Percentiles rank a stretch among this genome's conserved stretches.
phyloP scores from a whole-genome alignment of 2,329 filamentous ascomycete species.

The Sclerotiophoma versabilis region DNA sequence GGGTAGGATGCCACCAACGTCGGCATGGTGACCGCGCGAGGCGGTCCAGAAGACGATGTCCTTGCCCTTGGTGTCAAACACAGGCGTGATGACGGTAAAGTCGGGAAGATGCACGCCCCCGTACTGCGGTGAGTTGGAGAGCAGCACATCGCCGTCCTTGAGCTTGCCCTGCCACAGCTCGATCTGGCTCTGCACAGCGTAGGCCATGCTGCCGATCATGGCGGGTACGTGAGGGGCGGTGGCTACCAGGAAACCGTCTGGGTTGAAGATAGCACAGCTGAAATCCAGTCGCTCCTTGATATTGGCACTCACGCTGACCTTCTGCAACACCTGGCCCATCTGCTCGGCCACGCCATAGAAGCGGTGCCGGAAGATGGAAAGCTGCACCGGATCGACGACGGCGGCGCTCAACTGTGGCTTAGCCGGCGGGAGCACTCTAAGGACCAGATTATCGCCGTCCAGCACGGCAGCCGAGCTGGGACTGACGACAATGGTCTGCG shows the following conservation, averaged over 20 bases:
- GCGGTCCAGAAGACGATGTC: conserved; percentile 67
- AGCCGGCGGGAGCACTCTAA: conserved; percentile 46
- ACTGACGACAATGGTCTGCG: conserved; percentile 86
- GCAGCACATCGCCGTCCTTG: conserved; percentile 50
- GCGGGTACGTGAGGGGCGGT: conserved; percentile 9
- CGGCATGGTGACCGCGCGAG: conserved; percentile 49
- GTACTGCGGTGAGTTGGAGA: conserved; percentile 51
- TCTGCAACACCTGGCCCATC: conserved; percentile 5
- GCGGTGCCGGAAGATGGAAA: conserved; percentile 7
- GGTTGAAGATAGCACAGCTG: conserved; percentile 6
- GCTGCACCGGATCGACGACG: conserved; percentile 3
- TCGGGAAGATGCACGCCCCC: conserved; percentile 54
- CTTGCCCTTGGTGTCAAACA: conserved; percentile 68
- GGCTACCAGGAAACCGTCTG: conserved; percentile 3
- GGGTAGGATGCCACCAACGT: conserved; percentile 58
- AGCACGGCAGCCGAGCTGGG: conserved; percentile 75
- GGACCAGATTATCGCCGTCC: conserved; percentile 80
- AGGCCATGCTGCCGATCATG: conserved; percentile 4
- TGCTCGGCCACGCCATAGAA: conserved; percentile 8
- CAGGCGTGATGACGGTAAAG: conserved; percentile 53
- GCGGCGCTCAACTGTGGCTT: background rate
- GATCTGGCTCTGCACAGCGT: conserved; percentile 49
- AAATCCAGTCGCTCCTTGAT: conserved; percentile 10
- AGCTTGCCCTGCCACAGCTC: conserved; percentile 45
- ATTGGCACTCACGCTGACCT: conserved; percentile 4